A percentile compares a stretch with the other conserved stretches of the same genome.
These are phyloP conservation scores for Pseudonitzschia multistriata DNA, from an alignment of 108 stramenopile genomes.

Conservation along the genomic window DNA sequence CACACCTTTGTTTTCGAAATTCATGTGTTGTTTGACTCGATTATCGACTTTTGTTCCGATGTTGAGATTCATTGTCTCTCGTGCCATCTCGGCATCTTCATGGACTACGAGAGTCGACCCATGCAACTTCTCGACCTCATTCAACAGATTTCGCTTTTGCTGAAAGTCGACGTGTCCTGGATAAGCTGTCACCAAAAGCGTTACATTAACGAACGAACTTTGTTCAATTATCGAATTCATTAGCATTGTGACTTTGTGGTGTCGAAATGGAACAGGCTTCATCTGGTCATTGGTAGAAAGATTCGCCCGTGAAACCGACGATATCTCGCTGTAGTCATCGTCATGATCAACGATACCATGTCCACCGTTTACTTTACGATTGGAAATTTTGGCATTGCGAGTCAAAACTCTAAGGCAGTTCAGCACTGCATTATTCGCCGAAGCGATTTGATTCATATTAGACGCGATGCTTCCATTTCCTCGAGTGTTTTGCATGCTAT, in stretches of 20 bases:
- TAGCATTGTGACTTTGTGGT: conserved; percentile 53
- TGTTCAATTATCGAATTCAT: conserved; percentile 40
- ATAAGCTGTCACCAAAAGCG: conserved; percentile 41
- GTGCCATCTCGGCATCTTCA: neutral
- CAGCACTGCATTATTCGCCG: conserved; percentile 41
- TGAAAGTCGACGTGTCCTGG: conserved; percentile 49
- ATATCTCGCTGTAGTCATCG: conserved; percentile 34
- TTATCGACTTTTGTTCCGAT: neutral
- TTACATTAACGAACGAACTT: conserved; percentile 25
- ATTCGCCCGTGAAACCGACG: conserved; percentile 25
- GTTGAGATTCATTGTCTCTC: neutral
- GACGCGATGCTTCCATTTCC: conserved; percentile 30
- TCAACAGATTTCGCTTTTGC: conserved; percentile 41
- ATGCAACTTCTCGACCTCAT: conserved; percentile 32
- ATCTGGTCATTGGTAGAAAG: conserved; percentile 12
- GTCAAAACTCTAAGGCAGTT: conserved; percentile 40
- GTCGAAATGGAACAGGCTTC: conserved; percentile 43
- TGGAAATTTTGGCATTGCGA: conserved; percentile 32
- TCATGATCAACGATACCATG: neutral
- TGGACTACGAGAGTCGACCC: conserved; percentile 14
- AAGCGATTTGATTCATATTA: conserved; percentile 20
- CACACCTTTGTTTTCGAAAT: neutral
- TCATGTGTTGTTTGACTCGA: neutral
- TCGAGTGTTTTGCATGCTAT: conserved; percentile 9
- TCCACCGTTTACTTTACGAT: conserved; percentile 8